phyloP scores from a whole-genome alignment of 2,329 filamentous ascomycete species.

The Mollisiaceae sp. region DNA sequence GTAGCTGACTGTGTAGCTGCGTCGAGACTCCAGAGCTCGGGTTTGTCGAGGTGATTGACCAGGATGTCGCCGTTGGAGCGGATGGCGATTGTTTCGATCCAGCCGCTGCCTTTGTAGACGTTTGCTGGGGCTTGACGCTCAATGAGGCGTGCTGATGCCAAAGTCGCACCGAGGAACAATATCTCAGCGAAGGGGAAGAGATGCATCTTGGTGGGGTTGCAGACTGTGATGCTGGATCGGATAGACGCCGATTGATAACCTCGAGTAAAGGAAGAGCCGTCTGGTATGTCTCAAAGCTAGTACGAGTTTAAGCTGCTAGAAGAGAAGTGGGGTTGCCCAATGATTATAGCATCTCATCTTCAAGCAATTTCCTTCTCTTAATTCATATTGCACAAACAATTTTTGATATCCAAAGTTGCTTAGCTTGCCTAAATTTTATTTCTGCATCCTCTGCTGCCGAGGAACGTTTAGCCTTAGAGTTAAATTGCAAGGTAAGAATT shows the following conservation, averaged over 20 bases:
- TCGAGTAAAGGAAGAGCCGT: too few relatives aligned
- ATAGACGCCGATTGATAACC: too few relatives aligned
- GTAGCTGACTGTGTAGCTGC: constrained; percentile 6
- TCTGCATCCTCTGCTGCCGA: too few relatives aligned
- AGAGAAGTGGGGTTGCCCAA: not conserved
- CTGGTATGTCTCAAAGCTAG: too few relatives aligned
- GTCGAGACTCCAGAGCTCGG: constrained; percentile 17
- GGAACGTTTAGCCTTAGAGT: not conserved
- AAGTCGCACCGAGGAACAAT: not conserved
- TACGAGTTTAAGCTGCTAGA: too few relatives aligned
- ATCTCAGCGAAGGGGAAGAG: not conserved
- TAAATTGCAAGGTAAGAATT: not conserved
- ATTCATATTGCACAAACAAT: not conserved
- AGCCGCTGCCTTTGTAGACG: constrained; percentile 14
- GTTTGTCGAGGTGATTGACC: constrained; percentile 14
- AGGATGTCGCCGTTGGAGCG: constrained; percentile 22
- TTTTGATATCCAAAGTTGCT: not conserved
- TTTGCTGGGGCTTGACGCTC: constrained; percentile 14
- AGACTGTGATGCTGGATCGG: too few relatives aligned
- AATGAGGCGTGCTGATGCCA: not conserved
- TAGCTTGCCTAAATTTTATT: not conserved
- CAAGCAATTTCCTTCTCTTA: not conserved
- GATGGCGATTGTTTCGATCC: constrained; percentile 14
- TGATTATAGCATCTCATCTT: not conserved
- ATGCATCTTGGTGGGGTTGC: not conserved